Evolutionary conservation across 2,329 filamentous ascomycete species (phyloP).

Genomic region (Ceratocystiopsis sp.): DNA sequence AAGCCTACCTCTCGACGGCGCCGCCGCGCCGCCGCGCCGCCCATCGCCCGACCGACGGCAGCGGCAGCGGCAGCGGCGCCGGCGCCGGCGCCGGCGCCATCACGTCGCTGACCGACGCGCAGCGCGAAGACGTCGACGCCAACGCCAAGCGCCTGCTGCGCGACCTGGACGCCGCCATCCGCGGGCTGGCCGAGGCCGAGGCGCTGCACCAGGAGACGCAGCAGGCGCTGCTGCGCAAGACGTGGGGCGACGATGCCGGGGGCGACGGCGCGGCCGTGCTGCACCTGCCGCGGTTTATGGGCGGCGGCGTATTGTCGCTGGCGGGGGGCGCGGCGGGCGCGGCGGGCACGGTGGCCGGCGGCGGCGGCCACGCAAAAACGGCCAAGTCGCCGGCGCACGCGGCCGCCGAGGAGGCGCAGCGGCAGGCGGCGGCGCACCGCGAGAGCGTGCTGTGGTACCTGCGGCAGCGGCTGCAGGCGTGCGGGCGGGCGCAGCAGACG

Average conservation of each 20-base stretch:
- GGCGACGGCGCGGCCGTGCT: slow-evolving; percentile 13
- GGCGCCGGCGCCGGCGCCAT: slow-evolving; percentile 21
- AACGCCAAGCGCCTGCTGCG: slow-evolving; percentile 74
- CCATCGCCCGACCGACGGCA: too few relatives aligned
- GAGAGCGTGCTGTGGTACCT: slow-evolving; percentile 77
- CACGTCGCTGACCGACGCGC: slow-evolving; percentile 54
- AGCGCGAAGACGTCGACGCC: slow-evolving; percentile 75
- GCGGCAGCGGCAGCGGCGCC: slow-evolving; percentile 34
- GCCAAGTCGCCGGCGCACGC: slow-evolving; percentile 46
- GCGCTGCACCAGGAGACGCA: slow-evolving; percentile 64
- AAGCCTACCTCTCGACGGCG: slow-evolving; percentile 76
- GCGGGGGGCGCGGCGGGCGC: not conserved
- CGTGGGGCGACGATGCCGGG: slow-evolving; percentile 27
- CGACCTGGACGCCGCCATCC: slow-evolving; percentile 69
- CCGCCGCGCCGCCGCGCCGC: slow-evolving; percentile 32
- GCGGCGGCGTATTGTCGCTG: too few relatives aligned
- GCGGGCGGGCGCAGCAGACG: slow-evolving; percentile 59
- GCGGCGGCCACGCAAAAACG: too few relatives aligned
- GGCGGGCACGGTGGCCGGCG: not conserved
- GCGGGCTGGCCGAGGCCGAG: slow-evolving; percentile 65
- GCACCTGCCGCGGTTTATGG: not conserved
- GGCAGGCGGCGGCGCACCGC: slow-evolving; percentile 50
- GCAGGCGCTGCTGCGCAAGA: slow-evolving; percentile 51
- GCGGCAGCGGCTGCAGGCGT: slow-evolving; percentile 56
- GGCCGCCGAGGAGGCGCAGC: slow-evolving; percentile 51